phyloP scores from a whole-genome alignment of 768 basidiomycete species.

The Podaxis sp. region DNA sequence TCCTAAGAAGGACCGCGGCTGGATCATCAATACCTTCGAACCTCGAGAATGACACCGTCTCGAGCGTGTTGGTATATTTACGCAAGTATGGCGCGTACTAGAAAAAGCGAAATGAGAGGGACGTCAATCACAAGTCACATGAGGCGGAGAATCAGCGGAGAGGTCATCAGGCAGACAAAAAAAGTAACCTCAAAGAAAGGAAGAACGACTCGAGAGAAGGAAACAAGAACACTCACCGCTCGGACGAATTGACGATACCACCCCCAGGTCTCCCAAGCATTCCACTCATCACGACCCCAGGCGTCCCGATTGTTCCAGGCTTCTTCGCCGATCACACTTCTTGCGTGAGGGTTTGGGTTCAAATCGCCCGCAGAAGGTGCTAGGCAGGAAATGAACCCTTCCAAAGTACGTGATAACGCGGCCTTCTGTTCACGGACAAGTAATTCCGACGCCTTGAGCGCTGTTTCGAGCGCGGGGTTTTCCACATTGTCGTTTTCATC shows the following conservation, averaged over 20 bases:
- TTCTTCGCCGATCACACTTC: constrained; percentile 58
- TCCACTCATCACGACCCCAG: constrained; percentile 79
- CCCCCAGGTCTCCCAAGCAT: constrained; percentile 84
- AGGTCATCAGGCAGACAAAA: constrained; percentile 3
- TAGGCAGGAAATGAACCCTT: constrained; percentile 72
- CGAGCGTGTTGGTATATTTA: constrained; percentile 70
- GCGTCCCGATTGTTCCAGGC: constrained; percentile 70
- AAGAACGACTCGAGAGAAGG: neutral
- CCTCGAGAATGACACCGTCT: constrained; percentile 65
- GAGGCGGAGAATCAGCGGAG: neutral
- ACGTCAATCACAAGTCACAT: constrained; percentile 1
- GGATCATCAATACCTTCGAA: constrained; percentile 60
- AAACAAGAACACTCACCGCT: constrained; percentile 47
- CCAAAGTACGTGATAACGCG: constrained; percentile 69
- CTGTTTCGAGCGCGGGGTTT: constrained; percentile 66
- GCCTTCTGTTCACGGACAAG: constrained; percentile 76
- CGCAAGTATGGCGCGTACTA: constrained; percentile 82
- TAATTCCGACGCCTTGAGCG: constrained; percentile 73
- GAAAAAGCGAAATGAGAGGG: neutral
- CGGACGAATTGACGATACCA: constrained; percentile 92
- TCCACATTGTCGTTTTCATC: constrained; percentile 49
- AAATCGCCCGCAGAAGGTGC: constrained; percentile 40
- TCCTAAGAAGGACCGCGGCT: constrained; percentile 57
- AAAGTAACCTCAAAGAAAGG: neutral
- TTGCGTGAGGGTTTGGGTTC: constrained; percentile 51